phyloP scores from a whole-genome alignment of 306 rosid genomes.

The Dryas alaskensis region DNA sequence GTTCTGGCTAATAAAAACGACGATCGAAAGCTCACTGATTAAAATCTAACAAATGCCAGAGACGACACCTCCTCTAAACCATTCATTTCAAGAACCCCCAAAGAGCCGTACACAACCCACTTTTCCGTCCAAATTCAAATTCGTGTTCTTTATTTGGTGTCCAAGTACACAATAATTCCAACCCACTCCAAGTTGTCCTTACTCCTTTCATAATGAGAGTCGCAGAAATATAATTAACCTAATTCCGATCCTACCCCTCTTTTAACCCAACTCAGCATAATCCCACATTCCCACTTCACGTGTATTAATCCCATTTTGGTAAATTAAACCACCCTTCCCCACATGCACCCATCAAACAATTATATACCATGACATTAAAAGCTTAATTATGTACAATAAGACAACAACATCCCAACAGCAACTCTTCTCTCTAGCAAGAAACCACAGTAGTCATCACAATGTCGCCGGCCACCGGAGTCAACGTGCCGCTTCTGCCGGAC shows the following conservation, averaged over 20 bases:
- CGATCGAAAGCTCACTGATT: not conserved
- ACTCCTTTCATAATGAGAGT: not conserved
- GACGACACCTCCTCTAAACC: not conserved
- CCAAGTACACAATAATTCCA: not conserved
- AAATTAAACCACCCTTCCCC: conserved; percentile 8
- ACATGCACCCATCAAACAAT: not conserved
- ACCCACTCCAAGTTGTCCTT: not conserved
- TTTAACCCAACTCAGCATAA: no score
- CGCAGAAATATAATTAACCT: not conserved
- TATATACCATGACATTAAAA: not conserved
- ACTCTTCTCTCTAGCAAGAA: not conserved
- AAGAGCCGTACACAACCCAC: not conserved
- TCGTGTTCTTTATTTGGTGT: no score
- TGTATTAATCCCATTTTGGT: conserved; percentile 21
- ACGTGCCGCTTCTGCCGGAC: conserved; percentile 49
- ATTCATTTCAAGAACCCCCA: not conserved
- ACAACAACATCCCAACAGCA: not conserved
- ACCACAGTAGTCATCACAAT: conserved; percentile 25
- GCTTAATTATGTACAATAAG: not conserved
- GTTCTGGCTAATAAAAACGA: not conserved
- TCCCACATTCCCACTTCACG: not conserved
- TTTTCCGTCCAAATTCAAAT: conserved; percentile 17
- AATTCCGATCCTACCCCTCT: not conserved
- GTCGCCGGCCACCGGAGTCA: conserved; percentile 51
- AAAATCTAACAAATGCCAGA: not conserved